Conservation (phyloP, 176 grass and related monocot genomes). For the Rhipidocladum racemiflorum region DNA sequence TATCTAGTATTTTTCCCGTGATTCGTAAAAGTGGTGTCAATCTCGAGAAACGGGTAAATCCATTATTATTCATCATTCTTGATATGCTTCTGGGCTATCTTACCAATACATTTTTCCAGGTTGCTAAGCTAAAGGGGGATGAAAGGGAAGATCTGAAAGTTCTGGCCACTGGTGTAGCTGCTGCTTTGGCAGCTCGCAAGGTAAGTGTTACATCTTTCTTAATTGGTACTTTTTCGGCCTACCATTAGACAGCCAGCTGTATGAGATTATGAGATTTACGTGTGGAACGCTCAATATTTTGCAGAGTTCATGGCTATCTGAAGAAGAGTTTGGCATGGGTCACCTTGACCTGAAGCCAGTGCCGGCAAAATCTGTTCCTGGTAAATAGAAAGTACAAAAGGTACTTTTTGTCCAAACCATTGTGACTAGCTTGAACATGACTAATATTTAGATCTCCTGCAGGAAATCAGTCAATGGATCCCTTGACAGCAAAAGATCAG, state of each 20-base stretch:
- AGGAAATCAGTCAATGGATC: slow-evolving; percentile 67
- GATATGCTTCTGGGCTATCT: slow-evolving; percentile 22
- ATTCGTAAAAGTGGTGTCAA: slow-evolving; percentile 86
- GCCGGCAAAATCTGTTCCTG: slow-evolving; percentile 54
- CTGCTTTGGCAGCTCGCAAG: slow-evolving; percentile 91
- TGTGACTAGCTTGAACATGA: slow-evolving; percentile 9
- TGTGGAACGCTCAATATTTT: slow-evolving; percentile 16
- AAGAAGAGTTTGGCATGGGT: slow-evolving; percentile 96
- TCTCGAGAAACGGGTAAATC: slow-evolving; percentile 78
- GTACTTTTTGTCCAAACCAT: neutral
- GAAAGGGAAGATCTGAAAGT: slow-evolving; percentile 98
- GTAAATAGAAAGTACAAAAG: slow-evolving; percentile 46
- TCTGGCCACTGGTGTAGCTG: slow-evolving; percentile 92
- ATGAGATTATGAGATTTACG: slow-evolving; percentile 10
- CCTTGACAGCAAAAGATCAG: slow-evolving; percentile 55
- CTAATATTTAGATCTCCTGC: slow-evolving; percentile 32
- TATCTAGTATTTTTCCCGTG: slow-evolving; percentile 87
- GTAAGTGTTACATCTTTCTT: slow-evolving; percentile 38
- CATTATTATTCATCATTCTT: neutral
- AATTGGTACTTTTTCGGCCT: neutral
- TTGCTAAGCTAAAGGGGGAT: slow-evolving; percentile 87
- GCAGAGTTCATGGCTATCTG: slow-evolving; percentile 96
- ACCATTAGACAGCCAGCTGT: slow-evolving; percentile 7
- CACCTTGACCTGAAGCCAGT: slow-evolving; percentile 76
- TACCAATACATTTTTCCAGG: slow-evolving; percentile 42